These are phyloP conservation scores for Boletales sp. DNA, from an alignment of 768 basidiomycete species.

Conservation along the genomic window DNA sequence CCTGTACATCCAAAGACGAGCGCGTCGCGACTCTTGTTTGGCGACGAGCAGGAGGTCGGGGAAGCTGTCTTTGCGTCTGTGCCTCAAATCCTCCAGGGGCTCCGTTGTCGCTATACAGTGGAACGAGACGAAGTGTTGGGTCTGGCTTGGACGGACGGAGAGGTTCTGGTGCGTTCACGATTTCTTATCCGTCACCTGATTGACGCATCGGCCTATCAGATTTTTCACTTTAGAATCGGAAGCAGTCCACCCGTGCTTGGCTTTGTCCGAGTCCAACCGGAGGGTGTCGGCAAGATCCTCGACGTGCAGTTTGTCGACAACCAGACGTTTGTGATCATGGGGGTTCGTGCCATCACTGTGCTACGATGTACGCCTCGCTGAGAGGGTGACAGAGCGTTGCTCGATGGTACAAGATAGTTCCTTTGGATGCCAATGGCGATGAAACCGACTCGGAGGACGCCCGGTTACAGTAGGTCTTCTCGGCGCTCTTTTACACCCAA, in stretches of 20 bases:
- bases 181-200: no score
- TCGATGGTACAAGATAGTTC: slow-evolving; percentile 18
- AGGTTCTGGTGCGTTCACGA: slow-evolving; percentile 22
- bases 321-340: slow-evolving; percentile 21
- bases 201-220: slow-evolving; percentile 7
- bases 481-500: not conserved
- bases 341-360: slow-evolving; percentile 14
- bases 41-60: slow-evolving; percentile 19
- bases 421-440: slow-evolving; percentile 9
- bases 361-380: not conserved
- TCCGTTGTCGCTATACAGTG: slow-evolving; percentile 19
- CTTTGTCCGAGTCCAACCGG: slow-evolving; percentile 15
- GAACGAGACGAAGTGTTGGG: slow-evolving; percentile 33
- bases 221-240: slow-evolving; percentile 18
- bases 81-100: slow-evolving; percentile 9
- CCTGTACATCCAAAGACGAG: slow-evolving; percentile 22
- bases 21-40: slow-evolving; percentile 23
- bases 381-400: slow-evolving; percentile 10
- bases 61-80: slow-evolving; percentile 14
- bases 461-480: slow-evolving; percentile 18
- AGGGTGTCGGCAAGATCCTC: slow-evolving; percentile 18
- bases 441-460: slow-evolving; percentile 4
- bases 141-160: slow-evolving; percentile 46
- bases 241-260: not conserved
- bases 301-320: slow-evolving; percentile 20